Evolutionary conservation across 352 stramenopile genomes (phyloP), one percentile per base, ranked within the genome.

Genomic region (Thalassiosira livingstoniorum): DNA sequence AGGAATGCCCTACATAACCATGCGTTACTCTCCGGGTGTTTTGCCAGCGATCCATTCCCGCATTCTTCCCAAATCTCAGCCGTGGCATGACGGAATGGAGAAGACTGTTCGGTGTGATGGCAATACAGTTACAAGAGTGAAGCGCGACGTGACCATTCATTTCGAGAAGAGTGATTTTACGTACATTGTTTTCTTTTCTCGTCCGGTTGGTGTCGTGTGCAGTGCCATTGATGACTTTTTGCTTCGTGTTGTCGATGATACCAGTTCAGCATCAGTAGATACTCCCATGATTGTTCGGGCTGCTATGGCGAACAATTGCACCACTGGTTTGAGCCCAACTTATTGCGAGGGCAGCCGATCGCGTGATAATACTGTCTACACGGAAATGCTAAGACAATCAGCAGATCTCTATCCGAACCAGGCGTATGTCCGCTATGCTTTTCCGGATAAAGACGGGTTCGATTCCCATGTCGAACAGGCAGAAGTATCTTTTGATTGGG

Each of bases 101-200:
- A 75, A 47, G 61, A 78, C 10, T 7, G 80, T 15, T 25, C 62
- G 10, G n/a, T n/a, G n/a, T n/a, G n/a, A n/a, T n/a, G n/a, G n/a
- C n/a, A n/a, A n/a, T n/a, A n/a, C n/a, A n/a, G n/a, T n/a, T 80
- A 83, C 45, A 57, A 7, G 15, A n/a, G 82, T 85, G 5, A 43
- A 86, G 57, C 34, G 60, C 4, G 82, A 88, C 54, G 51, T 90
- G 4, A 54, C 80, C 13, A 55, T 90, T 31, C 84, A 90, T 75
- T 75, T 88, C 18, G 65, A 79, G 25, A 31, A 81, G 61, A 73
- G 42, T 27, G 90, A 93, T 79, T 89, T 91, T 68, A 93, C 90
- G 4, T 95, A 89, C 89, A 68, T 91, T 1, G 86, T 93, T n/a
- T 95, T 94, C 72, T 79, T 92, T 23, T 93, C 85, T 21, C 68